Conservation (phyloP, 257 asterid species). For the Buddleja alternifolia region DNA sequence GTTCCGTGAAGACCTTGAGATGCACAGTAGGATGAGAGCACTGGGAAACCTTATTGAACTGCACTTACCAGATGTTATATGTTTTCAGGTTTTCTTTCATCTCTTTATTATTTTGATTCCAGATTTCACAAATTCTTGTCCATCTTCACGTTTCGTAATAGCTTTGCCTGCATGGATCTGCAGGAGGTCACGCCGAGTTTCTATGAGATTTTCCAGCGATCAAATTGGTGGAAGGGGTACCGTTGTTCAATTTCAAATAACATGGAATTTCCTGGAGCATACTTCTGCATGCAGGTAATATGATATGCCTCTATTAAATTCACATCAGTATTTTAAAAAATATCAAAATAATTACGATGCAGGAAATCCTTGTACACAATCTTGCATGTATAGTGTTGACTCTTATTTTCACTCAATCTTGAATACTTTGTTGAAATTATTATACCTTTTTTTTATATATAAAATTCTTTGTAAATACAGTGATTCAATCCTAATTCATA, state of each 20-base stretch:
- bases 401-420: not conserved
- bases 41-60: slow-evolving; percentile 69
- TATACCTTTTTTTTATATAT: too few species aligned
- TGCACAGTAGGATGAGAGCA: slow-evolving; percentile 77
- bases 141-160: not conserved
- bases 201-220: slow-evolving; percentile 59
- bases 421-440: too few species aligned
- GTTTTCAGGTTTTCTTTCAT: slow-evolving; percentile 76
- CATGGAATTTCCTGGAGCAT: slow-evolving; percentile 45
- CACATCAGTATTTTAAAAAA: not conserved
- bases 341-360: not conserved
- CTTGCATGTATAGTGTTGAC: not conserved
- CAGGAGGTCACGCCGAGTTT: slow-evolving; percentile 87
- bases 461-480: too few species aligned
- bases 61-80: slow-evolving; percentile 84
- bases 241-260: slow-evolving; percentile 67
- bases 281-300: slow-evolving; percentile 93
- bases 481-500: too few species aligned
- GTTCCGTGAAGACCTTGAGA: slow-evolving; percentile 86
- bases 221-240: slow-evolving; percentile 90
- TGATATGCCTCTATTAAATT: not conserved
- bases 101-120: not conserved
- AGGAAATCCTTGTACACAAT: not conserved
- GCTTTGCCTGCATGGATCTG: slow-evolving; percentile 21
- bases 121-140: not conserved